Conservation (phyloP, 306 rosid genomes). For the Gastrolobium villosum region DNA sequence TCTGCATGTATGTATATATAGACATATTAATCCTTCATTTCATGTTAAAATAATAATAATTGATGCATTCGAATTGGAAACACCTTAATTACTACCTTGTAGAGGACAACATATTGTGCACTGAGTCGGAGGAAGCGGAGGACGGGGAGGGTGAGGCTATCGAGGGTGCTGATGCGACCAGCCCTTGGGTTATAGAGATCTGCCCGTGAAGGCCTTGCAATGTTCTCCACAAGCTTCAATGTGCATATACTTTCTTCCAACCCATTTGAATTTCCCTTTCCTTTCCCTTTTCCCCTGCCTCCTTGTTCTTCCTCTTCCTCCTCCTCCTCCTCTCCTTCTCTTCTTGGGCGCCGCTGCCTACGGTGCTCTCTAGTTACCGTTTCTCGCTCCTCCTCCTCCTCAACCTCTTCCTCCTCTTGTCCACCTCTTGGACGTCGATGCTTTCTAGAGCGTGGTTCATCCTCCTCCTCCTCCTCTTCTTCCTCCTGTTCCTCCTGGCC, state of each 20-base stretch:
- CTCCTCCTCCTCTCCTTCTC: too few species aligned
- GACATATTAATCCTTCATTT: too few species aligned
- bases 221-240: constrained; percentile 47
- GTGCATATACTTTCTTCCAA: constrained; percentile 57
- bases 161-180: constrained; percentile 51
- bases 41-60: too few species aligned
- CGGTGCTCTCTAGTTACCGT: too few species aligned
- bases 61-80: too few species aligned
- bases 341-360: too few species aligned
- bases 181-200: constrained; percentile 57
- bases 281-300: not conserved
- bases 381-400: too few species aligned
- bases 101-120: constrained; percentile 55
- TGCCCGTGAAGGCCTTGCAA: constrained; percentile 46
- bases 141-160: constrained; percentile 52
- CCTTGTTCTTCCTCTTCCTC: too few species aligned
- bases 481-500: not conserved
- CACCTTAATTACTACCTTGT: constrained; percentile 9
- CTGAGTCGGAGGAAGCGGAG: constrained; percentile 53
- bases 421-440: too few species aligned
- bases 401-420: too few species aligned
- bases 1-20: constrained; percentile 41
- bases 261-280: constrained; percentile 35
- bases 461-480: constrained; percentile 17
- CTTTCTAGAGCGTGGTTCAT: not conserved